Evolutionary conservation across 768 basidiomycete genomes (phyloP).

Genomic region (Mycena amicta): DNA sequence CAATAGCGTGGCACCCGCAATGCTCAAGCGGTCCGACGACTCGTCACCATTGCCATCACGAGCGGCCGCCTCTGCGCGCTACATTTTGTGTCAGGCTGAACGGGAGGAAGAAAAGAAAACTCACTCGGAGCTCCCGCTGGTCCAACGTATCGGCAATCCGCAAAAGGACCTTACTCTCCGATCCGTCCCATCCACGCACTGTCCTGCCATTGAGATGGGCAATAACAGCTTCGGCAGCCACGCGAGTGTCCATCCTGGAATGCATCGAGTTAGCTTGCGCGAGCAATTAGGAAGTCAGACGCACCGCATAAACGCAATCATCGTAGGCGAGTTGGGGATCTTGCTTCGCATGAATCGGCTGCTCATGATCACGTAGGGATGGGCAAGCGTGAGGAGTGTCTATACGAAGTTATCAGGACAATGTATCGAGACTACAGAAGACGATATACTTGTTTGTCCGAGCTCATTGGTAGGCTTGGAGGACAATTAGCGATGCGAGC

Average conservation of each 20-base stretch:
- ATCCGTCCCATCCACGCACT: conserved; percentile 56
- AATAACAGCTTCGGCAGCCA: conserved; percentile 56
- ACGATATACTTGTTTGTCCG: conserved; percentile 44
- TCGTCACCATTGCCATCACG: conserved; percentile 1
- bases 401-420: conserved; percentile 15
- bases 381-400: conserved; percentile 47
- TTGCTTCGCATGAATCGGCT: conserved; percentile 59
- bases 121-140: conserved; percentile 54
- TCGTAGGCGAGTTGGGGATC: conserved; percentile 52
- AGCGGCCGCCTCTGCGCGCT: conserved; percentile 8
- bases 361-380: conserved; percentile 53
- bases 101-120: conserved; percentile 21
- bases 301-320: conserved; percentile 62
- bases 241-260: conserved; percentile 45
- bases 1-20: conserved; percentile 19
- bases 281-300: not conserved
- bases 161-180: conserved; percentile 53
- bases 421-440: not conserved
- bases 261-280: not conserved
- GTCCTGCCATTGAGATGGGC: conserved; percentile 55
- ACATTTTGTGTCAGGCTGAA: not conserved
- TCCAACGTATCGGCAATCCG: conserved; percentile 58
- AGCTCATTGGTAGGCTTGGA: conserved; percentile 46
- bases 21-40: conserved; percentile 8
- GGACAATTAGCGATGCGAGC: not conserved